These are phyloP conservation scores for Berkeleyomyces rouxiae DNA, from an alignment of 2,329 filamentous ascomycete species.

Conservation along the genomic window DNA sequence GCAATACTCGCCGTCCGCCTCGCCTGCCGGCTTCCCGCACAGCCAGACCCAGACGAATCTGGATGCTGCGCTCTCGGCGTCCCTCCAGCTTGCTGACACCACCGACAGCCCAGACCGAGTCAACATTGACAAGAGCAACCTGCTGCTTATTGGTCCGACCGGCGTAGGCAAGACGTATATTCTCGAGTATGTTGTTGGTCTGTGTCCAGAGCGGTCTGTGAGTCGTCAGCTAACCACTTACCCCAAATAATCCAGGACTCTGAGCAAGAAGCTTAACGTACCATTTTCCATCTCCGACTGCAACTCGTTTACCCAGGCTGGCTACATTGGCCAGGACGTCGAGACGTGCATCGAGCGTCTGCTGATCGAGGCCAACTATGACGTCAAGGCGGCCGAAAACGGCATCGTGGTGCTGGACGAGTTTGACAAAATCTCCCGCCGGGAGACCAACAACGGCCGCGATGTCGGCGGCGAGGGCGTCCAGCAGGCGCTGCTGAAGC, in stretches of 20 bases:
- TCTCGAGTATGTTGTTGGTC: slow-evolving; percentile 37
- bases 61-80: slow-evolving; percentile 19
- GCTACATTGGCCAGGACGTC: slow-evolving; percentile 96
- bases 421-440: slow-evolving; percentile 89
- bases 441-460: slow-evolving; percentile 73
- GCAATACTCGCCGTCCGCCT: neutral
- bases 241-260: slow-evolving; percentile 41
- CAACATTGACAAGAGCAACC: slow-evolving; percentile 89
- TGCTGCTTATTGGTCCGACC: slow-evolving; percentile 77
- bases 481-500: slow-evolving; percentile 86
- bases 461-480: slow-evolving; percentile 95
- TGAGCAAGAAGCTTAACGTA: slow-evolving; percentile 84
- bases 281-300: slow-evolving; percentile 94
- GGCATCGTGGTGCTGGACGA: slow-evolving; percentile 95
- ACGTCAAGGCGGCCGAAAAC: slow-evolving; percentile 66
- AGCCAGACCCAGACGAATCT: neutral
- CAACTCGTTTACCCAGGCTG: slow-evolving; percentile 87
- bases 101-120: slow-evolving; percentile 30
- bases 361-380: slow-evolving; percentile 78
- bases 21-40: neutral
- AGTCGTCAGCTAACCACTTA: slow-evolving; percentile 12
- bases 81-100: slow-evolving; percentile 35
- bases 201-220: neutral
- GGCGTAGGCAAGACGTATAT: slow-evolving; percentile 96
- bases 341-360: slow-evolving; percentile 86